Evolutionary conservation across 78 protist species (phyloP).

Genomic region (Speleostelium caveatum): DNA sequence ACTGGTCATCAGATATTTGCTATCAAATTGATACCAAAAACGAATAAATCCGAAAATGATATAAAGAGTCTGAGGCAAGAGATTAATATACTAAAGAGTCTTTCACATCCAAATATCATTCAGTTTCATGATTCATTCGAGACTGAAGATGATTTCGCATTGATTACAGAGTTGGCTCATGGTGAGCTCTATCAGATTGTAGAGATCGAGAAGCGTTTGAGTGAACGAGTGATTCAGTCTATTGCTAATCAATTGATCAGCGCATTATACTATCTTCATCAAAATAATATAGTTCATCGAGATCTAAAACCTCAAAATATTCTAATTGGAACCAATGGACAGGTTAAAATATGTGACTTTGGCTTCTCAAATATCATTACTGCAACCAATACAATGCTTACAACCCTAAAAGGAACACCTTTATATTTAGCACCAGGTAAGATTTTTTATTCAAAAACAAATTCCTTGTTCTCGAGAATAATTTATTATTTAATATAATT

Average conservation of each 20-base stretch:
- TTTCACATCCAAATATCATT: conserved; percentile 92
- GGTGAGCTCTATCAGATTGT: background rate
- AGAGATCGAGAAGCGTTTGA: conserved; percentile 80
- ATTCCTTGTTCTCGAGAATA: background rate
- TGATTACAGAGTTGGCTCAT: conserved; percentile 91
- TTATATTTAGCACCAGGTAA: conserved; percentile 95
- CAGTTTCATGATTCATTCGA: conserved; percentile 88
- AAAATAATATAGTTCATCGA: conserved; percentile 92
- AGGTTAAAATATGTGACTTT: conserved; percentile 92
- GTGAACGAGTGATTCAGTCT: conserved; percentile 81
- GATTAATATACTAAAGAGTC: conserved; percentile 80
- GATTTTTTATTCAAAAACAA: background rate
- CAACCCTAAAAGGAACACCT: conserved; percentile 96
- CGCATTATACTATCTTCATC: conserved; percentile 92
- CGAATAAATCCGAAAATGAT: conserved; percentile 87
- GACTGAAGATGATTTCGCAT: conserved; percentile 79
- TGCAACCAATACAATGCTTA: conserved; percentile 76
- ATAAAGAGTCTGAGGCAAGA: conserved; percentile 82
- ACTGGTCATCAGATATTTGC: conserved; percentile 91
- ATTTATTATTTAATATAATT: background rate
- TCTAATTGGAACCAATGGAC: conserved; percentile 85
- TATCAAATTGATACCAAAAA: conserved; percentile 88
- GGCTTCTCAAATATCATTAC: conserved; percentile 91
- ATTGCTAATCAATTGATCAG: conserved; percentile 87
- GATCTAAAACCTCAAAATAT: conserved; percentile 96